Conservation (phyloP, 2,329 filamentous ascomycete genomes). For the Chaetomium globosum region DNA sequence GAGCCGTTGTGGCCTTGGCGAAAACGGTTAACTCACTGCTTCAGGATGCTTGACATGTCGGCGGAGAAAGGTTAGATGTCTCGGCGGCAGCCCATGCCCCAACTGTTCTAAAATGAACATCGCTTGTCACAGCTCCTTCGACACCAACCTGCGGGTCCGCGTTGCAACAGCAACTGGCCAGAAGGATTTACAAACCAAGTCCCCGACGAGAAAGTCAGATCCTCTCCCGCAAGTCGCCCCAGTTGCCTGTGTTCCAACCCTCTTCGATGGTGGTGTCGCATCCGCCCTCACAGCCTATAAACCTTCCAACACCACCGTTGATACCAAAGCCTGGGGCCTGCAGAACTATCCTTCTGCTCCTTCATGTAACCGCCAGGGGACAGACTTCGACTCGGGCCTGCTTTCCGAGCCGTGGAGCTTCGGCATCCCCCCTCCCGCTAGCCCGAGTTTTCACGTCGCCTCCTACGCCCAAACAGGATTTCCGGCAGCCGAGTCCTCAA, state of each 20-base stretch:
- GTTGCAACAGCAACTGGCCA: conserved; percentile 34
- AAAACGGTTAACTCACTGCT: not conserved
- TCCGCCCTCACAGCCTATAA: not conserved
- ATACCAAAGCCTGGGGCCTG: not conserved
- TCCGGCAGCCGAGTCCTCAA: not conserved
- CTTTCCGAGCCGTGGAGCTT: not conserved
- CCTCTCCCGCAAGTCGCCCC: conserved; percentile 3
- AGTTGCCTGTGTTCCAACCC: too few species aligned
- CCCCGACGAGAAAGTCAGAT: conserved; percentile 14
- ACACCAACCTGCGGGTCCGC: conserved; percentile 35
- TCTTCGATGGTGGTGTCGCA: not conserved
- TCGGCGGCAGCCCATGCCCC: conserved; percentile 35
- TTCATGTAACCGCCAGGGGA: not conserved
- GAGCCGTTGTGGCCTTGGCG: not conserved
- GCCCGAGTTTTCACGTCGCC: not conserved
- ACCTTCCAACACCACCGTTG: not conserved
- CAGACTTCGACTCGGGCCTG: not conserved
- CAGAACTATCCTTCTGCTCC: not conserved
- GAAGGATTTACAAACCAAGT: conserved; percentile 25
- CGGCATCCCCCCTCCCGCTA: not conserved
- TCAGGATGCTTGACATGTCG: conserved; percentile 36
- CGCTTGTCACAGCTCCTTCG: conserved; percentile 36
- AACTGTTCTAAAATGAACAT: conserved; percentile 37
- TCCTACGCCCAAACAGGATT: not conserved
- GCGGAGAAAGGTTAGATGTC: conserved; percentile 36